Evolutionary conservation across 2,329 filamentous ascomycete genomes (phyloP).

Genomic region (Sclerotiophoma versabilis): DNA sequence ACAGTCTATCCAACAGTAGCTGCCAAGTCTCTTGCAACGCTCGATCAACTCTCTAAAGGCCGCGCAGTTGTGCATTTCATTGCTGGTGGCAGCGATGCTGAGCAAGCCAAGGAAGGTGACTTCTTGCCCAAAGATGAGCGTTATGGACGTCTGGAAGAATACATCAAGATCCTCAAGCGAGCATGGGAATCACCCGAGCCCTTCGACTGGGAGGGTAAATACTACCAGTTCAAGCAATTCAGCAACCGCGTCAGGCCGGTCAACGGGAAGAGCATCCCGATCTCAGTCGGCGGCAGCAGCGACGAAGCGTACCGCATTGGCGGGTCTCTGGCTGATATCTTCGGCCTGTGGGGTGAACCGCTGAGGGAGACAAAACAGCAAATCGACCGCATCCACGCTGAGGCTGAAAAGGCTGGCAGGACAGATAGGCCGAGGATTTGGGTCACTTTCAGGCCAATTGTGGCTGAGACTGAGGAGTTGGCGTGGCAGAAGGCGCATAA

Average conservation of each 20-base stretch:
- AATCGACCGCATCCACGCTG: conserved; percentile 66
- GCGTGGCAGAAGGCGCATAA: conserved; percentile 68
- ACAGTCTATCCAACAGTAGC: conserved; percentile 68
- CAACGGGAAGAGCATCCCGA: conserved; percentile 60
- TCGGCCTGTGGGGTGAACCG: conserved; percentile 70
- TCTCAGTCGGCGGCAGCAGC: conserved; percentile 67
- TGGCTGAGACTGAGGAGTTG: conserved; percentile 67
- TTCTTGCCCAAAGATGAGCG: conserved; percentile 65
- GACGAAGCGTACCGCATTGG: conserved; percentile 67
- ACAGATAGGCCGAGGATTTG: conserved; percentile 65
- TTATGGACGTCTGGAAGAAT: conserved; percentile 66
- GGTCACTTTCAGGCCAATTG: conserved; percentile 69
- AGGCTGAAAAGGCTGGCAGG: conserved; percentile 65
- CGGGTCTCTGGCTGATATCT: conserved; percentile 66
- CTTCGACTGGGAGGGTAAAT: conserved; percentile 68
- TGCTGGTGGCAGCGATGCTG: conserved; percentile 66
- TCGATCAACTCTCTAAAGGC: conserved; percentile 65
- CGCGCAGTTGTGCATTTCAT: conserved; percentile 69
- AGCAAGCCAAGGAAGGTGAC: conserved; percentile 68
- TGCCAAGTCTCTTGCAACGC: conserved; percentile 66
- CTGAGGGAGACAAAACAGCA: conserved; percentile 69
- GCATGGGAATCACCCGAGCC: conserved; percentile 65
- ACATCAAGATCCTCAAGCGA: conserved; percentile 66
- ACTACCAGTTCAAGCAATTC: conserved; percentile 67
- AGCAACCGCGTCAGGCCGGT: conserved; percentile 61